phyloP scores from a whole-genome alignment of 108 stramenopile species.

The Cyclotella kingstonii region DNA sequence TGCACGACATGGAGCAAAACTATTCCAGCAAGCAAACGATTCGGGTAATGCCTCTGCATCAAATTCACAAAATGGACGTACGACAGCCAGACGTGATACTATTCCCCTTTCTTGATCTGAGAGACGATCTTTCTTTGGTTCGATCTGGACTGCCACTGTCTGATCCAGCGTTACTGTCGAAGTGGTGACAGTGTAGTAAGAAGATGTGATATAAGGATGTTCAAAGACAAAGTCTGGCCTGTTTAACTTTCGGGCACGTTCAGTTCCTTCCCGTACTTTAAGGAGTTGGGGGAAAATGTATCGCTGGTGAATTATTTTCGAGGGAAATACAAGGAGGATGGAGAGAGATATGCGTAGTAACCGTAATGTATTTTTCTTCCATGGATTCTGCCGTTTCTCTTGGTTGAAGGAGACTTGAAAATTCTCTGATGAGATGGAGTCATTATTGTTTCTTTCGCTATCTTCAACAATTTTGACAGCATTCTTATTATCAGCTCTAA shows the following conservation, averaged over 20 bases:
- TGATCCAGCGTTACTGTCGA: conserved; percentile 17
- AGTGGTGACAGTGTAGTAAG: conserved; percentile 44
- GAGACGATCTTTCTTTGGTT: conserved; percentile 25
- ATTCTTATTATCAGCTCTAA: not conserved
- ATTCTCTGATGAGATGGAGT: not conserved
- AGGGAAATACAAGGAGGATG: conserved; percentile 1
- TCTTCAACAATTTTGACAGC: not conserved
- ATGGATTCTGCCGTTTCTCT: not conserved
- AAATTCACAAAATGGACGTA: conserved; percentile 56
- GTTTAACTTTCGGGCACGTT: not conserved
- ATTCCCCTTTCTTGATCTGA: conserved; percentile 34
- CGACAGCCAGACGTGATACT: conserved; percentile 38
- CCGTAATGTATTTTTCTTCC: not conserved
- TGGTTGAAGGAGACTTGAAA: not conserved
- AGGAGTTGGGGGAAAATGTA: not conserved
- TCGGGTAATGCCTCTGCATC: conserved; percentile 45
- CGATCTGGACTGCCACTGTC: conserved; percentile 29
- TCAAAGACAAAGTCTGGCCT: conserved; percentile 44
- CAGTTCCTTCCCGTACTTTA: not conserved
- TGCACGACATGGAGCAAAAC: conserved; percentile 48
- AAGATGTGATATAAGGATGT: conserved; percentile 51
- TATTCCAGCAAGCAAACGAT: conserved; percentile 55
- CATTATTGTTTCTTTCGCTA: no score
- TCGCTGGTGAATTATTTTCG: not conserved
- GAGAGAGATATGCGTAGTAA: conserved; percentile 4